phyloP scores from a whole-genome alignment of 1,284 basidiomycete genomes.

The Afroboletus lepidellus region DNA sequence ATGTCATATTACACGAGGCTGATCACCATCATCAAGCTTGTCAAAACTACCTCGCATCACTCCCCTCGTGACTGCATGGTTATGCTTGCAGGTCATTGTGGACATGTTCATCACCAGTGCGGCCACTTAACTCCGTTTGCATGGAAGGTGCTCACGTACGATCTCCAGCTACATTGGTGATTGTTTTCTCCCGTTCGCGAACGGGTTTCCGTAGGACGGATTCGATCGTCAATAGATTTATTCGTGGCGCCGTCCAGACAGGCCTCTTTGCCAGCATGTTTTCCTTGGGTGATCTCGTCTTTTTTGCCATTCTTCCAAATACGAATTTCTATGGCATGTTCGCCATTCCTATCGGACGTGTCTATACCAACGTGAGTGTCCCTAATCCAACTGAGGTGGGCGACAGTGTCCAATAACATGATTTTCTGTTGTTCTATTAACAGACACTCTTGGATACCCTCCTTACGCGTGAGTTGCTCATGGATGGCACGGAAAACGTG shows the following conservation, averaged over 20 bases:
- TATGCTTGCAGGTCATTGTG: constrained; percentile 39
- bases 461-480: background rate
- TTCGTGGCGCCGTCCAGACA: constrained; percentile 44
- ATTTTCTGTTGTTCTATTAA: background rate
- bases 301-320: constrained; percentile 33
- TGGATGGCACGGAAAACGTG: background rate
- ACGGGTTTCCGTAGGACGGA: constrained; percentile 47
- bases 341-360: constrained; percentile 35
- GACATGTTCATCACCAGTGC: constrained; percentile 44
- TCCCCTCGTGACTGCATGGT: constrained; percentile 38
- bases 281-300: constrained; percentile 41
- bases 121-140: background rate
- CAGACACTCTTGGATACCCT: background rate
- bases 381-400: no score
- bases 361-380: constrained; percentile 36
- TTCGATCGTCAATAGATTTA: constrained; percentile 44
- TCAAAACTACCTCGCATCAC: constrained; percentile 24
- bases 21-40: background rate
- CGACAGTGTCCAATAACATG: background rate
- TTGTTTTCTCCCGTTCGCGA: constrained; percentile 38
- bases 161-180: constrained; percentile 31
- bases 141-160: background rate
- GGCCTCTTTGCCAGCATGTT: constrained; percentile 45
- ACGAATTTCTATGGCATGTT: constrained; percentile 34
- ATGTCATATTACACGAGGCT: background rate